These are phyloP conservation scores for Hypholoma sublateritium DNA, from an alignment of 768 basidiomycete species.

Conservation along the genomic window DNA sequence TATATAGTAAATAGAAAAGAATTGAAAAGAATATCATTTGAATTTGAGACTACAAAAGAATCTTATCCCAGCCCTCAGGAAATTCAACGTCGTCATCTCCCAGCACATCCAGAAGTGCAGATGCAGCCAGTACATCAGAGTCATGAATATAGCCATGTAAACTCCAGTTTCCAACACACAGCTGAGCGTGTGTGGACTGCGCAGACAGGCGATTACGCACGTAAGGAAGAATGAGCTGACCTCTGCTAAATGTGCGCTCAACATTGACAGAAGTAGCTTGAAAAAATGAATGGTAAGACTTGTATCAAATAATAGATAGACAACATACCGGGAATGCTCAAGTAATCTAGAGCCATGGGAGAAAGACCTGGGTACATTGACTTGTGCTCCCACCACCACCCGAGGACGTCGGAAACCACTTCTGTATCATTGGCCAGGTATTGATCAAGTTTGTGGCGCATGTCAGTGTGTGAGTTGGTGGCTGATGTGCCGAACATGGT, in stretches of 20 bases:
- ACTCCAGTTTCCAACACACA: constrained; percentile 15
- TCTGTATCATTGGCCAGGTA: constrained; percentile 21
- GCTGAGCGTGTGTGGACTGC: constrained; percentile 16
- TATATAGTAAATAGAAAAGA: too few species aligned
- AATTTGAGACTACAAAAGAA: not conserved
- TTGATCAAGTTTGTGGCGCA: constrained; percentile 17
- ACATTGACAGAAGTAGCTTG: constrained; percentile 26
- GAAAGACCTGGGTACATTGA: constrained; percentile 12
- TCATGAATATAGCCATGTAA: constrained; percentile 1
- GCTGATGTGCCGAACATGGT: too few species aligned
- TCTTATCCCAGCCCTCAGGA: constrained; percentile 1
- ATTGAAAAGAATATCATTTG: too few species aligned
- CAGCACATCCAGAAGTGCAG: not conserved
- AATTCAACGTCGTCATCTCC: not conserved
- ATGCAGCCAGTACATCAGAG: constrained; percentile 3
- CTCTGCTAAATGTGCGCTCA: constrained; percentile 23
- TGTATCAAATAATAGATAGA: not conserved
- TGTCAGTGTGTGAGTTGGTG: too few species aligned
- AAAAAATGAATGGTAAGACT: not conserved
- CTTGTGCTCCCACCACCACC: constrained; percentile 12
- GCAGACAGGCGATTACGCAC: constrained; percentile 18
- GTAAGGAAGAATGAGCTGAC: constrained; percentile 20
- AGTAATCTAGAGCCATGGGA: constrained; percentile 17
- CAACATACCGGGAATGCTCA: constrained; percentile 19
- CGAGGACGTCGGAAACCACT: constrained; percentile 16